phyloP scores from a whole-genome alignment of 495 filamentous ascomycete genomes.

The Talaromyces adpressus region DNA sequence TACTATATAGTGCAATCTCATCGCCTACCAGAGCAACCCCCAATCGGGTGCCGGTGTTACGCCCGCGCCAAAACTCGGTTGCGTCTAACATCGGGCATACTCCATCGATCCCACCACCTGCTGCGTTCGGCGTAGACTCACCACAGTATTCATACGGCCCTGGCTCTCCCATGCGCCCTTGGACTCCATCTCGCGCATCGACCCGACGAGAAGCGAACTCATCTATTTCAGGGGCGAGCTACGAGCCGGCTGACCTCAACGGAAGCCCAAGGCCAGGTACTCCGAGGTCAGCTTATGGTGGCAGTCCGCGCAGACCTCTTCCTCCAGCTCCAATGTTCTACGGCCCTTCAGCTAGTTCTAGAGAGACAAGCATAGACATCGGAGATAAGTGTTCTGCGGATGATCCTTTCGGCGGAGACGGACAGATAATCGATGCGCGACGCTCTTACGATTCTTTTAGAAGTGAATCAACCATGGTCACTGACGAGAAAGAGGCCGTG shows the following conservation, averaged over 20 bases:
- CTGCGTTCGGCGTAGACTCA: conserved; percentile 34
- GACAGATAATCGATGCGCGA: conserved; percentile 40
- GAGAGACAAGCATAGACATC: conserved; percentile 42
- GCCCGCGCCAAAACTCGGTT: conserved; percentile 13
- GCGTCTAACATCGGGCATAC: conserved; percentile 48
- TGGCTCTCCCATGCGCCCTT: conserved; percentile 58
- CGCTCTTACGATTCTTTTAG: conserved; percentile 56
- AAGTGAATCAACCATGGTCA: conserved; percentile 56
- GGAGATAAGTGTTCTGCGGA: conserved; percentile 60
- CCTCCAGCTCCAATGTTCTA: conserved; percentile 86
- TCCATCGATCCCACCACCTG: conserved; percentile 50
- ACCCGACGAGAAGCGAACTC: conserved; percentile 55
- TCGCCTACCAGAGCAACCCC: conserved; percentile 23
- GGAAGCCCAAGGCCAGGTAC: conserved; percentile 87
- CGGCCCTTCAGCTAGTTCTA: conserved; percentile 24
- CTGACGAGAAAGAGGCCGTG: conserved; percentile 44
- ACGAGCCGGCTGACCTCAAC: conserved; percentile 83
- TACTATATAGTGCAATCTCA: conserved; percentile 15
- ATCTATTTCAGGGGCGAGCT: conserved; percentile 51
- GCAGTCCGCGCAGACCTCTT: conserved; percentile 79
- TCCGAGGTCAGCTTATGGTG: conserved; percentile 77
- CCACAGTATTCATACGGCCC: conserved; percentile 44
- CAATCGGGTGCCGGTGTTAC: conserved; percentile 20
- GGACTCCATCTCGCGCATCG: conserved; percentile 62
- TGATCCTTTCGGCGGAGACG: conserved; percentile 68